These are phyloP conservation scores for Quercus lobata DNA, from an alignment of 331 rosid species.

Conservation along the genomic window DNA sequence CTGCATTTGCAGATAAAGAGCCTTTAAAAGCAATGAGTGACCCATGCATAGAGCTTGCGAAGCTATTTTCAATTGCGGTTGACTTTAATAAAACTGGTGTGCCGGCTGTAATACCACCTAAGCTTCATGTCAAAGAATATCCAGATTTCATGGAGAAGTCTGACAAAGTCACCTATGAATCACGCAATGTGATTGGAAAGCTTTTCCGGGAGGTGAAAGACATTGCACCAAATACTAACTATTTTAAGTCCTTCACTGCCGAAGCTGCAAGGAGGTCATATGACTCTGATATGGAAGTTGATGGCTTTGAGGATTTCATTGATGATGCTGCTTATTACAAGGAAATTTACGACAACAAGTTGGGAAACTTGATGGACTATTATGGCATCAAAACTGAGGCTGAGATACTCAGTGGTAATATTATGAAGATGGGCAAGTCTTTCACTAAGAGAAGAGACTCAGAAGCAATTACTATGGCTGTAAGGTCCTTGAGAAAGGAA, in stretches of 20 bases:
- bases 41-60: slow-evolving; percentile 55
- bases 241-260: slow-evolving; percentile 34
- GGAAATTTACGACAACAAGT: slow-evolving; percentile 55
- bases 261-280: slow-evolving; percentile 46
- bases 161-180: slow-evolving; percentile 51
- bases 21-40: slow-evolving; percentile 44
- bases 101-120: slow-evolving; percentile 60
- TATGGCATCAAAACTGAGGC: slow-evolving; percentile 72
- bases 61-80: slow-evolving; percentile 66
- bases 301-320: slow-evolving; percentile 63
- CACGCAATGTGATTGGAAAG: slow-evolving; percentile 59
- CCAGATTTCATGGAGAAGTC: slow-evolving; percentile 91
- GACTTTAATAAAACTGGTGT: slow-evolving; percentile 94
- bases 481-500: slow-evolving; percentile 72
- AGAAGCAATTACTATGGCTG: slow-evolving; percentile 62
- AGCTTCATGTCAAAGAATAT: slow-evolving; percentile 54
- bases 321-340: slow-evolving; percentile 72
- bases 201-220: slow-evolving; percentile 65
- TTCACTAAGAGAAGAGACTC: slow-evolving; percentile 53
- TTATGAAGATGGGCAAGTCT: slow-evolving; percentile 46
- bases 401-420: slow-evolving; percentile 60
- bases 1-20: slow-evolving; percentile 67
- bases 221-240: slow-evolving; percentile 28
- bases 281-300: slow-evolving; percentile 73
- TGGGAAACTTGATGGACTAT: slow-evolving; percentile 82